phyloP scores from a whole-genome alignment of 345 rosid species.

The Carallia pectinifolia region DNA sequence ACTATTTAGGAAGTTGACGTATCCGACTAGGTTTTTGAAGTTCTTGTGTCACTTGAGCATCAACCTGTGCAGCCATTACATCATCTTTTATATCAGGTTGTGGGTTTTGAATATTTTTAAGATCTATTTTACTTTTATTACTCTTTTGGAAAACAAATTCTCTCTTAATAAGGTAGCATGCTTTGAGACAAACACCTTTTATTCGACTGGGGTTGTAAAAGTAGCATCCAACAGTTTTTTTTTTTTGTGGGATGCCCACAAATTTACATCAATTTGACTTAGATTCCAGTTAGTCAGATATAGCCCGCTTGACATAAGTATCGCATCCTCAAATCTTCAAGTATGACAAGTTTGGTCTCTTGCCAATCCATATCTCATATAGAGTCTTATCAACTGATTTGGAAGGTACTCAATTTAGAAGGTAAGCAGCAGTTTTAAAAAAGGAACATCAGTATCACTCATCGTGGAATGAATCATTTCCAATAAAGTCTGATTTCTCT shows the following conservation, averaged over 20 bases:
- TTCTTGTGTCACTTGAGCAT: not conserved
- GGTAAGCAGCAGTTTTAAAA: too few relatives aligned
- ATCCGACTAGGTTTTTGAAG: not conserved
- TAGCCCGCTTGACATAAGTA: not conserved
- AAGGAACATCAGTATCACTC: not conserved
- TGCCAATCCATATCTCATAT: too few relatives aligned
- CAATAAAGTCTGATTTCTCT: too few relatives aligned
- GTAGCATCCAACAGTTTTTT: not conserved
- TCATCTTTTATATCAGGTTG: not conserved
- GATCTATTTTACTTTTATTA: not conserved
- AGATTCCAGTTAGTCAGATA: not conserved
- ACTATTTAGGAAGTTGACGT: not conserved
- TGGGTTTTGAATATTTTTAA: not conserved
- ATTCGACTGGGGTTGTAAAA: not conserved
- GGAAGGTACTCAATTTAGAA: too few relatives aligned
- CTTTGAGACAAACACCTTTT: not conserved
- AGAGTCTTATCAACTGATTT: too few relatives aligned
- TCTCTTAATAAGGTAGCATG: not conserved
- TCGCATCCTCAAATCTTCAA: not conserved
- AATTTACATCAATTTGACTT: not conserved
- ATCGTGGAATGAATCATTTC: not conserved
- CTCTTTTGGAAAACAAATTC: not conserved
- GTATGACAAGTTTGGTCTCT: not conserved
- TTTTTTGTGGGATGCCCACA: not conserved
- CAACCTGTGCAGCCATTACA: not conserved